Percentiles rank a stretch among this genome's conserved stretches.
phyloP scores from a whole-genome alignment of 768 basidiomycete genomes.

The Boletales sp. region DNA sequence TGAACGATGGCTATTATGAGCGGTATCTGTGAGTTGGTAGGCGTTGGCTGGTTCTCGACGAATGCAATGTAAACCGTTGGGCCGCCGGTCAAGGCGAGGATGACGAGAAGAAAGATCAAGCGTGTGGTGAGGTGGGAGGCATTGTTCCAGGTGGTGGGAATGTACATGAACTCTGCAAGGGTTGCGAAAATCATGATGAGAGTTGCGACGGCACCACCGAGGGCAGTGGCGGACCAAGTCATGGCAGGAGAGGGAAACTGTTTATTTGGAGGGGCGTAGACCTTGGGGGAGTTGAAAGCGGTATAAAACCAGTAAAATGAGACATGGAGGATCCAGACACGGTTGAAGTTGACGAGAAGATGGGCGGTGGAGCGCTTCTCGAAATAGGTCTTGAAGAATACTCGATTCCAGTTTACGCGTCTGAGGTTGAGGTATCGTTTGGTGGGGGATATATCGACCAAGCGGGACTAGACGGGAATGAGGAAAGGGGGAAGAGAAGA shows the following conservation, averaged over 20 bases:
- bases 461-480: constrained; percentile 59
- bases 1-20: constrained; percentile 92
- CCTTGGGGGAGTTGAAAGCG: constrained; percentile 91
- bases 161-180: constrained; percentile 92
- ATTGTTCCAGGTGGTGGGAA: constrained; percentile 99
- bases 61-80: constrained; percentile 92
- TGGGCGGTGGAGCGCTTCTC: constrained; percentile 94
- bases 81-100: constrained; percentile 87
- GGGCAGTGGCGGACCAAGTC: constrained; percentile 92
- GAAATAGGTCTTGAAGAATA: constrained; percentile 98
- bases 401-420: constrained; percentile 88
- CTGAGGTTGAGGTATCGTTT: constrained; percentile 93
- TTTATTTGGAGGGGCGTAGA: constrained; percentile 74
- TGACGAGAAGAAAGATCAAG: constrained; percentile 85
- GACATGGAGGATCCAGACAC: constrained; percentile 96
- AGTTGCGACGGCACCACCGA: constrained; percentile 95
- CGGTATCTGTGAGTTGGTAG: constrained; percentile 60
- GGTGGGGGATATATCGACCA: constrained; percentile 87
- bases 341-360: constrained; percentile 98
- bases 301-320: constrained; percentile 96
- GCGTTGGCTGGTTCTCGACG: constrained; percentile 61
- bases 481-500: background rate
- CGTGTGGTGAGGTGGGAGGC: constrained; percentile 95
- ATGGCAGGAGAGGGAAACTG: constrained; percentile 75
- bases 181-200: constrained; percentile 93